These are phyloP conservation scores for Plasmopara halstedii DNA, from an alignment of 352 stramenopile genomes.

Conservation along the genomic window DNA sequence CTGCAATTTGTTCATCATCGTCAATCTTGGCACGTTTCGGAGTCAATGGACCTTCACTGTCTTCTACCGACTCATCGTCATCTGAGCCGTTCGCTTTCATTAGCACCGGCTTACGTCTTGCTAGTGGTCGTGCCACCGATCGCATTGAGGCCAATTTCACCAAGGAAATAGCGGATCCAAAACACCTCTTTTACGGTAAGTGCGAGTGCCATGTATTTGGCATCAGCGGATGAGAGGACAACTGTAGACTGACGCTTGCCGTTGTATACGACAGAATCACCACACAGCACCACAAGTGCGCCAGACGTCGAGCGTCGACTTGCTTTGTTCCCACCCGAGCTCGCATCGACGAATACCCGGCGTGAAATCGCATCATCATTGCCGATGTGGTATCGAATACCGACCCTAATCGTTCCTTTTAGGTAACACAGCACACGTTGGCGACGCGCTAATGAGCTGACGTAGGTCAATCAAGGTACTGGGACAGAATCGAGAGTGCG, in stretches of 20 bases:
- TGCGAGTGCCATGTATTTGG: conserved; percentile 6
- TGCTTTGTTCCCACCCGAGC: not conserved
- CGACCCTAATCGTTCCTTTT: conserved; percentile 4
- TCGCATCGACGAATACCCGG: conserved; percentile 2
- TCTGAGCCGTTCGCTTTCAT: no score
- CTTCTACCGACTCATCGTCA: no score
- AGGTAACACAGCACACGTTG: conserved; percentile 4
- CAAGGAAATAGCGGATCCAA: no score
- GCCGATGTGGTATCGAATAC: not conserved
- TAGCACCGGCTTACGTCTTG: no score
- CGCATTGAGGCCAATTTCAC: no score
- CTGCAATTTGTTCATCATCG: no score
- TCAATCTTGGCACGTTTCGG: no score
- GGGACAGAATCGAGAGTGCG: conserved; percentile 1
- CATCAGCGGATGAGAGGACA: conserved; percentile 3
- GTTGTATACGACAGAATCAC: conserved; percentile 2
- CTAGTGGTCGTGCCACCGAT: no score
- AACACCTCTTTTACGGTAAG: no score
- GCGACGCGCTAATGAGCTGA: conserved; percentile 14
- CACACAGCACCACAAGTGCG: not conserved
- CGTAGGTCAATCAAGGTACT: conserved; percentile 7
- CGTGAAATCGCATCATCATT: not conserved
- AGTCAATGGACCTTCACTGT: no score
- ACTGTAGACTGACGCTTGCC: conserved; percentile 1
- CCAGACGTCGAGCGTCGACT: conserved; percentile 3